Base-by-base conservation (phyloP, 225 moss, liverwort and hornwort genomes). In the Bryoerythrophyllum caledonicum region DNA sequence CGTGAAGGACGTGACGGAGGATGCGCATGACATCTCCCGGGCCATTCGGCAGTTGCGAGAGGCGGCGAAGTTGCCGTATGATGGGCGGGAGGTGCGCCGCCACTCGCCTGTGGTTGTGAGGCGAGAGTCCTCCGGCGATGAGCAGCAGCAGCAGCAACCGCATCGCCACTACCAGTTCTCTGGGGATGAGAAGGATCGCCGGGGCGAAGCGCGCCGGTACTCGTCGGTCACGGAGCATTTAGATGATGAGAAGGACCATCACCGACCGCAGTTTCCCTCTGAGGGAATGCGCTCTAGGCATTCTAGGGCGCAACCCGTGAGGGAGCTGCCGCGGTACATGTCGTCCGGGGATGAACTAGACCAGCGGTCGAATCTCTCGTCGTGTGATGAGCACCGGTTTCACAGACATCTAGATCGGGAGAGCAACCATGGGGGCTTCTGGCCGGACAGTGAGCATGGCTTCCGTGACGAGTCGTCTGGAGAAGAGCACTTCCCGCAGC, bases 261-360 rank as follows among this genome's bases (percentile, higher is more conserved):
- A 86, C 52, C 70, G 83, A 56, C 83, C 82, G 14, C 82, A 88
- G 4, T 83, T 80, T 44, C 81, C 87, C 1, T 71, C 52, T 4
- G 82, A 79, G 27, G 77, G 55, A 2, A 25, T 81, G 69, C 81
- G 60, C 8, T 62, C 63, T 12, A 68, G 73, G 77, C 62, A 43
- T 65, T 6, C 14, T 5, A 9, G 78, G 61, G 9, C 65, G 60
- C 63, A 82, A 40, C 44, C 21, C 20, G 41, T 55, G 21, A 75
- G 75, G 56, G 87, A 85, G 48, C 25, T 17, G n/a, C 28, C 28
- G 20, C 79, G 70, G 38, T 74, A 72, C 4, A 62, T 78, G 26
- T 83, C 85, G 13, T 83, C 85, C 40, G 83, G 88, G 11, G 85
- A 86, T 37, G 85, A 88, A 74, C 40, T 80, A 63, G 88, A 83